Base-by-base conservation (phyloP, 2,329 filamentous ascomycete genomes). In the Fusarium sp. region DNA sequence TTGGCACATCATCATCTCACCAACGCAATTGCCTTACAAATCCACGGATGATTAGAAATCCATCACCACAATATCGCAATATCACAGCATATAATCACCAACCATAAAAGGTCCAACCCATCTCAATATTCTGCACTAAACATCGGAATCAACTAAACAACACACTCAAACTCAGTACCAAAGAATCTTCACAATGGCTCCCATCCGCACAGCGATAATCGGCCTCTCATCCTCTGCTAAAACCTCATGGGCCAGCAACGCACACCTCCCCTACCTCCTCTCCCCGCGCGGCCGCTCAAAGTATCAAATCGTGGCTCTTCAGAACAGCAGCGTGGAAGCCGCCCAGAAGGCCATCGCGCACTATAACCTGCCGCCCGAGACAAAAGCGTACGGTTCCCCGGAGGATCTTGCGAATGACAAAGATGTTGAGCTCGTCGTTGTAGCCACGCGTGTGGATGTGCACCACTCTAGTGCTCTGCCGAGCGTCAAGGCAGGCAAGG, bases 211-310 rank as follows among this genome's bases (percentile, higher is more conserved):
- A 17, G 88, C 82, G 30, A 79, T 90, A n/a, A 80, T 88, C 59
- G 88, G 87, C 45, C 84, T 89, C 52, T 88, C 85, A 2, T 77
- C 83, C 54, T 79, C 80, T 3, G 82, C 84, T 49, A 79, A 80
- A 30, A 82, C 80, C 6, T 82, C 82, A 0, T 90, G 87, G 87
- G 87, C 86, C 4, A 79, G 78, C 32, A 68, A 72, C 25, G 86
- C 84, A 4, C 88, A 90, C 70, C 81, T 90, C 0, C 86, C 88
- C 0, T 89, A 89, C 72, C 83, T 90, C 4, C 75, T 82, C 30
- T 84, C 84, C 0, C 75, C 81, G 0, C 77, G 73, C 4, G 81
- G 82, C 9, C 79, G 78, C 17, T 65, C 78, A 3, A 77, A 81
- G 14, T 87, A 82, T 63, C 58, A 80, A 25, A 84, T 88, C 45